phyloP scores from a whole-genome alignment of 306 rosid genomes.

The Dalbergia cultrata region DNA sequence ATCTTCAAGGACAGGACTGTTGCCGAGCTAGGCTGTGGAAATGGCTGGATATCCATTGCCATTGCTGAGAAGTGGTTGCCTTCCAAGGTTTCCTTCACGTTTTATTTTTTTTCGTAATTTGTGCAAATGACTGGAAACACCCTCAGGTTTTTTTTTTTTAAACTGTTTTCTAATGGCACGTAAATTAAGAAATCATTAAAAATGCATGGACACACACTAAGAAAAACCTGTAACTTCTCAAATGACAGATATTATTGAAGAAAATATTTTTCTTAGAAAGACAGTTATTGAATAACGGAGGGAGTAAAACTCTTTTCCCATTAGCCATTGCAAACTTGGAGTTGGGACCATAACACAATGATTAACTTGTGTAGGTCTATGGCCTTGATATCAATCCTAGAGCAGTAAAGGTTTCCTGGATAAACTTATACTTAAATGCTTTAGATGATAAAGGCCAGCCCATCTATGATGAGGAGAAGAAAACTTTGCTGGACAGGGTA shows the following conservation, averaged over 20 bases:
- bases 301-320: neutral
- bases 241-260: too few relatives aligned
- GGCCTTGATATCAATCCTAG: conserved; percentile 98
- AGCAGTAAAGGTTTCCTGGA: conserved; percentile 89
- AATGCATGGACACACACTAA: too few relatives aligned
- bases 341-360: neutral
- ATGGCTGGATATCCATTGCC: conserved; percentile 99
- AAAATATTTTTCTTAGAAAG: too few relatives aligned
- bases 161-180: too few relatives aligned
- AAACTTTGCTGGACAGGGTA: conserved; percentile 90
- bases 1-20: conserved; percentile 84
- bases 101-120: neutral
- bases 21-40: conserved; percentile 97
- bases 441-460: conserved; percentile 85
- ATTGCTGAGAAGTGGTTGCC: conserved; percentile 97
- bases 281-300: too few relatives aligned
- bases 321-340: conserved; percentile 23
- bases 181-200: too few relatives aligned
- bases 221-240: too few relatives aligned
- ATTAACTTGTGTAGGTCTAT: conserved; percentile 68
- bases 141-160: too few relatives aligned
- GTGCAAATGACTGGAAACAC: conserved; percentile 3
- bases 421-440: conserved; percentile 89
- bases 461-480: conserved; percentile 76
- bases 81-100: conserved; percentile 56